These are phyloP conservation scores for Laburnicola sp. DNA, from an alignment of 2,329 filamentous ascomycete species.

Conservation along the genomic window DNA sequence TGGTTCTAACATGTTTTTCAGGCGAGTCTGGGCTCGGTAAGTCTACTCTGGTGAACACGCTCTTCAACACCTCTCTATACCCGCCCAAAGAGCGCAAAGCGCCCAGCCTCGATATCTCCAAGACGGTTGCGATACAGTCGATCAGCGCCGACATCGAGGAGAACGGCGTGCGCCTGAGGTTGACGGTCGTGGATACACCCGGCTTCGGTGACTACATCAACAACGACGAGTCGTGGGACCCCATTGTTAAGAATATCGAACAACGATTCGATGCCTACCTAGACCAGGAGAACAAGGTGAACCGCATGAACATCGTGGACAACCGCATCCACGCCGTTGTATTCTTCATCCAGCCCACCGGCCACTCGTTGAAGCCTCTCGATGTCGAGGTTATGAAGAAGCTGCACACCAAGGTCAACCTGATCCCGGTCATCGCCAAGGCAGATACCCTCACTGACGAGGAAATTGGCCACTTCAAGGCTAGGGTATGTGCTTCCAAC, in stretches of 20 bases:
- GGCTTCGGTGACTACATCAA: conserved; percentile 99
- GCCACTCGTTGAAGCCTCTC: conserved; percentile 95
- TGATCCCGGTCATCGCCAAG: conserved; percentile 99
- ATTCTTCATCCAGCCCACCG: conserved; percentile 99
- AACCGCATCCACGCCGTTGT: conserved; percentile 99
- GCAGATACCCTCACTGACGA: conserved; percentile 97
- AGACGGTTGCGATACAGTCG: conserved; percentile 63
- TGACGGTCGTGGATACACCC: conserved; percentile 97
- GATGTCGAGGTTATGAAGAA: conserved; percentile 99
- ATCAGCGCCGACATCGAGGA: conserved; percentile 78
- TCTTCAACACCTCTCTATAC: conserved; percentile 99
- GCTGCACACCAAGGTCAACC: conserved; percentile 99
- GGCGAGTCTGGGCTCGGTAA: conserved; percentile 99
- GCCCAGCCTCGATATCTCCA: conserved; percentile 95
- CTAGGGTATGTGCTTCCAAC: conserved; percentile 70
- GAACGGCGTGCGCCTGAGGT: conserved; percentile 91
- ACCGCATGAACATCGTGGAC: conserved; percentile 99
- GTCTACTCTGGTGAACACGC: conserved; percentile 97
- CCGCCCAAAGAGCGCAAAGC: conserved; percentile 98
- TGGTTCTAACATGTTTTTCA: conserved; percentile 47
- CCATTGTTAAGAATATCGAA: conserved; percentile 99
- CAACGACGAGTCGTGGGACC: conserved; percentile 99
- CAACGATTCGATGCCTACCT: conserved; percentile 98
- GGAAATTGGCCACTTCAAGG: conserved; percentile 92
- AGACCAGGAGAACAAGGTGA: conserved; percentile 99